Evolutionary conservation across 345 rosid genomes (phyloP).

Genomic region (Brassica incana): DNA sequence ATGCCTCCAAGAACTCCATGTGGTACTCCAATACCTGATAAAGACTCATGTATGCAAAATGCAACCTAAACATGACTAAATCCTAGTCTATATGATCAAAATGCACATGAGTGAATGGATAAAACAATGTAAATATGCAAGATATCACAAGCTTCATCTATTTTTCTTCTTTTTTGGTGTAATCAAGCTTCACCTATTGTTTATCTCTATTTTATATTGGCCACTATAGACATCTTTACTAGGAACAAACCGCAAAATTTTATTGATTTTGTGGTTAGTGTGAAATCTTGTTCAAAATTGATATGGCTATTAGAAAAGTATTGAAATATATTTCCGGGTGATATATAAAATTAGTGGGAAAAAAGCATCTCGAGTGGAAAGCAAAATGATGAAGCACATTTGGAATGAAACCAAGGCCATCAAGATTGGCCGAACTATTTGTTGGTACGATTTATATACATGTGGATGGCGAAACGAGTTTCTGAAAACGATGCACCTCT

Average conservation of each 20-base stretch:
- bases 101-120: too few species aligned
- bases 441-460: not conserved
- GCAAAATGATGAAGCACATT: constrained; percentile 21
- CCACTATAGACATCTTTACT: not conserved
- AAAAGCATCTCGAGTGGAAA: constrained; percentile 15
- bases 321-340: not conserved
- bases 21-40: too few species aligned
- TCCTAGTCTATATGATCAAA: too few species aligned
- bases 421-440: constrained; percentile 27
- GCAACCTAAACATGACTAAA: too few species aligned
- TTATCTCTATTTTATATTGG: not conserved
- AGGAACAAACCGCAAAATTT: not conserved
- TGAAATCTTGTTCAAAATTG: not conserved
- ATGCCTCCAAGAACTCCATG: too few species aligned
- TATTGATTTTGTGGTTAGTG: not conserved
- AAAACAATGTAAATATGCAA: too few species aligned
- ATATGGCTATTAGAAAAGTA: not conserved
- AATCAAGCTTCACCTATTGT: not conserved
- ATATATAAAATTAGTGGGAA: not conserved
- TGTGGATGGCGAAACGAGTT: constrained; percentile 3
- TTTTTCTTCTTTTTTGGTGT: too few species aligned
- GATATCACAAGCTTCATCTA: not conserved
- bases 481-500: constrained; percentile 5
- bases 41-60: too few species aligned
- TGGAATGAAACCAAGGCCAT: constrained; percentile 21